Conservation (phyloP, 75 land plant genomes). For the Cupressus sempervirens region DNA sequence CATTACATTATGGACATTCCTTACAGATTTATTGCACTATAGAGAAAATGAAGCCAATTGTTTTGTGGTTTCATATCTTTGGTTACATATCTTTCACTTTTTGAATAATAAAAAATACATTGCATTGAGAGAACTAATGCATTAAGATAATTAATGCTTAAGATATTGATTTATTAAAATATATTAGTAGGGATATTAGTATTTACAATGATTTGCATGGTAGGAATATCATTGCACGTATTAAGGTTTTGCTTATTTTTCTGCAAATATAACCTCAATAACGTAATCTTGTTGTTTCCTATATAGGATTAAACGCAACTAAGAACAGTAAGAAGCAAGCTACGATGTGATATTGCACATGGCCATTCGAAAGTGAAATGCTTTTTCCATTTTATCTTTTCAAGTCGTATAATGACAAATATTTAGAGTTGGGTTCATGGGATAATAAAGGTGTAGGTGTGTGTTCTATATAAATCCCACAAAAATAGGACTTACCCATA, state of each 20-base stretch:
- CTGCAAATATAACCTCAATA: not conserved
- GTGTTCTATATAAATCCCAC: not conserved
- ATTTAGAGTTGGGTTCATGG: not conserved
- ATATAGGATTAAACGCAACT: not conserved
- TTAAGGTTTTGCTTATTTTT: not conserved
- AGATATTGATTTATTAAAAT: not conserved
- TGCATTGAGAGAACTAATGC: not conserved
- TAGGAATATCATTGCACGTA: not conserved
- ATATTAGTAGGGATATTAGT: not conserved
- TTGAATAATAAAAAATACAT: not conserved
- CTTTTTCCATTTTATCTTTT: not conserved
- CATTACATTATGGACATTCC: not conserved
- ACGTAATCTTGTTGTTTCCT: not conserved
- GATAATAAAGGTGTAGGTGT: not conserved
- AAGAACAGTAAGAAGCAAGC: not conserved
- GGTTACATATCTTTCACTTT: not conserved
- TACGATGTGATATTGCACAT: not conserved
- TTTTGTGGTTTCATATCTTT: not conserved
- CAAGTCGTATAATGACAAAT: not conserved
- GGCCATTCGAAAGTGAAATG: not conserved
- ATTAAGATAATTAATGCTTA: not conserved
- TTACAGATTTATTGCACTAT: not conserved
- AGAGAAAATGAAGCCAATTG: slow-evolving; percentile 1
- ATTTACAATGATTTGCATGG: not conserved
- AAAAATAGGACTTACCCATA: not conserved